Evolutionary conservation across 2,329 filamentous ascomycete genomes (phyloP).

Genomic region (Lasiodiplodia citricola): DNA sequence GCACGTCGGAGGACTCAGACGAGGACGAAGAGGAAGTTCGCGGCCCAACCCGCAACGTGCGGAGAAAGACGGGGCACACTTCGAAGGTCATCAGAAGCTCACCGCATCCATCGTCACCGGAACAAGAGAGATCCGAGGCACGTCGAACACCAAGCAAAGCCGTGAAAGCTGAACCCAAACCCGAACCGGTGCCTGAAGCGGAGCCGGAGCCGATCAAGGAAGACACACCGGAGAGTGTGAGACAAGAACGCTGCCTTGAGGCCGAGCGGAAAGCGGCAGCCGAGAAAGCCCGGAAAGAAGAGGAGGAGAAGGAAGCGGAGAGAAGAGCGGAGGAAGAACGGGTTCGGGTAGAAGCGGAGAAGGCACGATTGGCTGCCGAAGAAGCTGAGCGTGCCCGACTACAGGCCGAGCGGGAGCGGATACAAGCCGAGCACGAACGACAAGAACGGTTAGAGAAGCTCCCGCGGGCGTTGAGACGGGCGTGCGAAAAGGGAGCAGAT

Average conservation of each 20-base stretch:
- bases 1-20: constrained; percentile 35
- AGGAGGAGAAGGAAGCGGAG: constrained; percentile 30
- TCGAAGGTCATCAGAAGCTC: constrained; percentile 22
- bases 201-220: constrained; percentile 29
- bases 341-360: constrained; percentile 22
- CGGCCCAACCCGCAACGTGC: constrained; percentile 17
- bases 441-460: constrained; percentile 43
- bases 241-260: constrained; percentile 17
- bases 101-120: constrained; percentile 24
- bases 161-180: constrained; percentile 9
- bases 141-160: neutral
- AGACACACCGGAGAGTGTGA: constrained; percentile 20
- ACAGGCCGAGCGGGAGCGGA: constrained; percentile 34
- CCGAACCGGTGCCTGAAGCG: constrained; percentile 32
- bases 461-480: constrained; percentile 42
- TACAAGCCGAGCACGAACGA: constrained; percentile 34
- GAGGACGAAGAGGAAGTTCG: constrained; percentile 46
- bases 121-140: constrained; percentile 7
- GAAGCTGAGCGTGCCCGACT: constrained; percentile 35
- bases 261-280: constrained; percentile 33
- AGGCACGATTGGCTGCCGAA: constrained; percentile 18
- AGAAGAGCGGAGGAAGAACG: constrained; percentile 15
- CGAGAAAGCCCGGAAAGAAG: constrained; percentile 40
- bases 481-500: constrained; percentile 43
- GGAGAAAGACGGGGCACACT: constrained; percentile 21